phyloP scores from a whole-genome alignment of 1,284 basidiomycete genomes.

The Cystobasidium sp. region DNA sequence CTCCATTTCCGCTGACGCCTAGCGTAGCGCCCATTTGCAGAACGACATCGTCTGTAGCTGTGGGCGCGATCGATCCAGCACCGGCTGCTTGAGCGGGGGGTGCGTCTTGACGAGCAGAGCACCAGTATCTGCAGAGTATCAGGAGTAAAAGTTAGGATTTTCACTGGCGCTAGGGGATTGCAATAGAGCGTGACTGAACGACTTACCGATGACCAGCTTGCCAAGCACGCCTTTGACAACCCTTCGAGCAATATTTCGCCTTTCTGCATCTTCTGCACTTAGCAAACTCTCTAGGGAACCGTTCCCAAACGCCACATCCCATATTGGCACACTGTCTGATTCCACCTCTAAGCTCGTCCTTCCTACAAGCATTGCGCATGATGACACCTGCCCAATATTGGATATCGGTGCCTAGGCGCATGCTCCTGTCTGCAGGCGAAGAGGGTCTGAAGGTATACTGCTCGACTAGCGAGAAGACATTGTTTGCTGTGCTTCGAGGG shows the following conservation, averaged over 20 bases:
- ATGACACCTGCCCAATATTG: constrained; percentile 99
- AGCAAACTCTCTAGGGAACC: constrained; percentile 90
- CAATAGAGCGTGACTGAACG: background rate
- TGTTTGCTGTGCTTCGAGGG: constrained; percentile 67
- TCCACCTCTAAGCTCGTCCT: constrained; percentile 89
- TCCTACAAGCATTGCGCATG: constrained; percentile 98
- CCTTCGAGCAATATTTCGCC: constrained; percentile 98
- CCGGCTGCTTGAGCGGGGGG: constrained; percentile 19
- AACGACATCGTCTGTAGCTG: background rate
- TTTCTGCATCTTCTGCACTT: constrained; percentile 95
- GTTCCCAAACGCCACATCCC: constrained; percentile 95
- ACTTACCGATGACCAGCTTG: constrained; percentile 87
- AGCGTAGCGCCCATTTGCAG: background rate
- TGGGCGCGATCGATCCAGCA: background rate
- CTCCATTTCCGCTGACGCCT: background rate
- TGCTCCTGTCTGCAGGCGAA: constrained; percentile 30
- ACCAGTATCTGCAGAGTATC: constrained; percentile 41
- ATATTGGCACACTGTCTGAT: constrained; percentile 98
- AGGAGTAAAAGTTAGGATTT: background rate
- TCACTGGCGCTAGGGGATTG: background rate
- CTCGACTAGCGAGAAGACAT: constrained; percentile 90
- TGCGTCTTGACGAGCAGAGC: constrained; percentile 42
- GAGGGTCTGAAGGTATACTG: constrained; percentile 92
- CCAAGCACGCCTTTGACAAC: constrained; percentile 97
- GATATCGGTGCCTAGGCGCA: constrained; percentile 81